A percentile compares a stretch with the other conserved stretches of the same genome.
These are phyloP conservation scores for Globisporangium perplexum DNA, from an alignment of 352 stramenopile species.

Conservation along the genomic window DNA sequence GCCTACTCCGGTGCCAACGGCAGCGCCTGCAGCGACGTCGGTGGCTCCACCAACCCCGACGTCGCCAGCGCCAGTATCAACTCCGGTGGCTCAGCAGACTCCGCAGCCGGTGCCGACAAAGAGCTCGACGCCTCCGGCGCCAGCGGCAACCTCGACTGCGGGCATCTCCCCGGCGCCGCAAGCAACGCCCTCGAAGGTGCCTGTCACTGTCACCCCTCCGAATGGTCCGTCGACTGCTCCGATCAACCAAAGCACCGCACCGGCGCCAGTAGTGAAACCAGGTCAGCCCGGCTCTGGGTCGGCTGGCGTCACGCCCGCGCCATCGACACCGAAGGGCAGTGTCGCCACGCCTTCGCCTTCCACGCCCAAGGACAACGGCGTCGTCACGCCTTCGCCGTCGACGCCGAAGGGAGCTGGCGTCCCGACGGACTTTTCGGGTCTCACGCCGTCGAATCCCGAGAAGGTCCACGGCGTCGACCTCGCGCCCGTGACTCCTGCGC, in stretches of 20 bases:
- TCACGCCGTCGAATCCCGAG: conserved; percentile 9
- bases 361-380: neutral
- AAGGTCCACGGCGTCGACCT: conserved; percentile 16
- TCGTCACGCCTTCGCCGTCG: conserved; percentile 10
- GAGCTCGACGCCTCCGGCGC: neutral
- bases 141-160: neutral
- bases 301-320: neutral
- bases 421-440: conserved; percentile 9
- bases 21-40: conserved; percentile 1
- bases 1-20: neutral
- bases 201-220: neutral
- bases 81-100: neutral
- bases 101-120: neutral
- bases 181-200: conserved; percentile 1
- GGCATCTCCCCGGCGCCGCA: neutral
- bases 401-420: conserved; percentile 7
- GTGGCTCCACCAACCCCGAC: neutral
- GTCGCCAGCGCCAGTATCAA: neutral
- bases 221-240: conserved; percentile 2
- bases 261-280: neutral
- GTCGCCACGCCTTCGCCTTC: neutral
- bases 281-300: neutral
- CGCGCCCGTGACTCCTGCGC: conserved; percentile 3
- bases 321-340: neutral
- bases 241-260: conserved; percentile 3